Conservation (phyloP, 495 filamentous ascomycete genomes). For the Venustampulla echinocandica region DNA sequence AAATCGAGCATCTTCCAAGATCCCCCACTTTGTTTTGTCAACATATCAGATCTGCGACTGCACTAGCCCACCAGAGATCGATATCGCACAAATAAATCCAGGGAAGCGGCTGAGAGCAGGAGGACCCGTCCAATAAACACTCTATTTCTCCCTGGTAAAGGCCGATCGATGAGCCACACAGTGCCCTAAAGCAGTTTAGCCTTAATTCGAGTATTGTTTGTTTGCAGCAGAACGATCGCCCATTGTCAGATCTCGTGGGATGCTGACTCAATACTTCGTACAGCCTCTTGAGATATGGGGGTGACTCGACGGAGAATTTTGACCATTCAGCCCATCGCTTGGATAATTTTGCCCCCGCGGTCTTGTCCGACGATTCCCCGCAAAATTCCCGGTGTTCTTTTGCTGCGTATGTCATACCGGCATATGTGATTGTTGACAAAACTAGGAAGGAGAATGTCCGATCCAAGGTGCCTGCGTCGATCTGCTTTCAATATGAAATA, state of each 20-base stretch:
- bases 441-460: not conserved
- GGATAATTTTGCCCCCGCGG: not conserved
- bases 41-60: not conserved
- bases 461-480: not conserved
- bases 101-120: not conserved
- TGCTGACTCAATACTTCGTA: not conserved
- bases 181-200: not conserved
- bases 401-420: not conserved
- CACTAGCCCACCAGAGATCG: too few relatives aligned
- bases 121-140: not conserved
- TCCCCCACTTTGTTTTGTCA: too few relatives aligned
- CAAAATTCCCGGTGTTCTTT: not conserved
- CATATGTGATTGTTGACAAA: slow-evolving; percentile 1
- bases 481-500: not conserved
- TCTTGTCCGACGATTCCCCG: not conserved
- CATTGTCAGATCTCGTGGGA: not conserved
- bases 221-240: not conserved
- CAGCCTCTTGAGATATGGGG: not conserved
- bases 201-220: not conserved
- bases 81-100: too few relatives aligned
- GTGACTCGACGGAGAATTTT: not conserved
- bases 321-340: slow-evolving; percentile 2
- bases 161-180: not conserved
- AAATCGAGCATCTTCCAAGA: not conserved
- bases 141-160: not conserved